Conservation (phyloP, 345 rosid genomes). For the Bretschneidera sinensis region DNA sequence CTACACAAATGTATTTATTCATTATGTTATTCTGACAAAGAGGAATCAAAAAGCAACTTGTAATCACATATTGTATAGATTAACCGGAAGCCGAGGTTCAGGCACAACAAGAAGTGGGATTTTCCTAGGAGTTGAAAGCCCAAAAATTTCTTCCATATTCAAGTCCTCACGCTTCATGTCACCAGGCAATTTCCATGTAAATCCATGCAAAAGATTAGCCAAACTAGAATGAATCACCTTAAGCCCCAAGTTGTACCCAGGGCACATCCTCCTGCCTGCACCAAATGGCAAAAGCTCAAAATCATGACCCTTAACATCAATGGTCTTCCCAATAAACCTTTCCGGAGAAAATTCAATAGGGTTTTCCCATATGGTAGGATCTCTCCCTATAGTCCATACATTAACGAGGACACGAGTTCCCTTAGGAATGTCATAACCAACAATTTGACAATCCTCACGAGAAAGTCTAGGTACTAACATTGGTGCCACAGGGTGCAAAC, state of each 20-base stretch:
- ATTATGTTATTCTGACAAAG: too few species aligned
- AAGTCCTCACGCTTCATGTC: neutral
- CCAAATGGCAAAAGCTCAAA: constrained; percentile 63
- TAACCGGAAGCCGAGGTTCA: neutral
- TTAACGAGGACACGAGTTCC: constrained; percentile 41
- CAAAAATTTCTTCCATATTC: constrained; percentile 1
- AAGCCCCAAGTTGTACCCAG: constrained; percentile 25
- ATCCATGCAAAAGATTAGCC: neutral
- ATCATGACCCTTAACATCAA: constrained; percentile 59
- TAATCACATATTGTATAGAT: neutral
- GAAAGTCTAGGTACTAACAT: constrained; percentile 42
- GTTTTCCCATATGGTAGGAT: constrained; percentile 48
- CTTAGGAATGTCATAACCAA: constrained; percentile 41
- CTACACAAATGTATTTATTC: too few species aligned
- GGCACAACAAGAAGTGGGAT: neutral
- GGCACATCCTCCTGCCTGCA: constrained; percentile 75
- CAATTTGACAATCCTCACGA: constrained; percentile 35
- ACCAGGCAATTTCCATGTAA: neutral
- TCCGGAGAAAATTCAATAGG: constrained; percentile 49
- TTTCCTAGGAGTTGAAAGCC: neutral
- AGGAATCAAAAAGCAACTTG: too few species aligned
- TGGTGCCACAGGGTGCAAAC: constrained; percentile 66
- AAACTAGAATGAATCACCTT: neutral
- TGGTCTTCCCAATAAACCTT: constrained; percentile 40
- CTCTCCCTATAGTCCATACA: constrained; percentile 55